Evolutionary conservation across 2,329 filamentous ascomycete genomes (phyloP).

Genomic region (Myrmaecium sp.): DNA sequence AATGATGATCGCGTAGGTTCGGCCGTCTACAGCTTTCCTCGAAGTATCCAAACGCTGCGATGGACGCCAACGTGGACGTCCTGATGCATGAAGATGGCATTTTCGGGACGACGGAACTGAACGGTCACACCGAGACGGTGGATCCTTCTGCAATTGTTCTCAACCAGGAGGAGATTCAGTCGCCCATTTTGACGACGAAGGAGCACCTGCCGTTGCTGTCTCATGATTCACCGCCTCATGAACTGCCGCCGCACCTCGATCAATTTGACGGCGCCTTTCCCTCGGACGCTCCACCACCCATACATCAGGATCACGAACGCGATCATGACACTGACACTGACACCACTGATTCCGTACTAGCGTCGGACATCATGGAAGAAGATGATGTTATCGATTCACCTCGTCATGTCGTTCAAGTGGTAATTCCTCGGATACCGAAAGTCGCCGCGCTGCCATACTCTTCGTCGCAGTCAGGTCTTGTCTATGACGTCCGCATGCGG

Average conservation of each 20-base stretch:
- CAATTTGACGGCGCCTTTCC: neutral
- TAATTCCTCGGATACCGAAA: conserved; percentile 1
- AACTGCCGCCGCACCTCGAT: conserved; percentile 1
- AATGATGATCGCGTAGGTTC: too few relatives aligned
- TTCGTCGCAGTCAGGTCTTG: conserved; percentile 25
- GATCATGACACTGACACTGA: too few relatives aligned
- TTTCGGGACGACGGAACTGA: conserved; percentile 16
- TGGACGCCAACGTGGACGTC: conserved; percentile 15
- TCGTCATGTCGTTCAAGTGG: too few relatives aligned
- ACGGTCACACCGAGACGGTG: conserved; percentile 13
- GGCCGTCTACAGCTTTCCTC: neutral
- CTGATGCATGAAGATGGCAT: conserved; percentile 16
- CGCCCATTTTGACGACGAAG: conserved; percentile 8
- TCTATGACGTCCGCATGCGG: conserved; percentile 89
- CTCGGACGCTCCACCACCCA: too few relatives aligned
- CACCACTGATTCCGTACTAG: too few relatives aligned
- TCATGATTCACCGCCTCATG: conserved; percentile 6
- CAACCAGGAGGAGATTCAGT: conserved; percentile 7
- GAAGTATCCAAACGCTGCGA: conserved; percentile 3
- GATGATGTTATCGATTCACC: too few relatives aligned
- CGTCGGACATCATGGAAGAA: too few relatives aligned
- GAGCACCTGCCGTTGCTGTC: conserved; percentile 14
- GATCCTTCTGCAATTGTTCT: conserved; percentile 14
- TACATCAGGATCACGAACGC: too few relatives aligned
- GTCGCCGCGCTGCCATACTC: conserved; percentile 15